Evolutionary conservation across 75 land plant genomes (phyloP).

Genomic region (Sequoiadendron giganteum): DNA sequence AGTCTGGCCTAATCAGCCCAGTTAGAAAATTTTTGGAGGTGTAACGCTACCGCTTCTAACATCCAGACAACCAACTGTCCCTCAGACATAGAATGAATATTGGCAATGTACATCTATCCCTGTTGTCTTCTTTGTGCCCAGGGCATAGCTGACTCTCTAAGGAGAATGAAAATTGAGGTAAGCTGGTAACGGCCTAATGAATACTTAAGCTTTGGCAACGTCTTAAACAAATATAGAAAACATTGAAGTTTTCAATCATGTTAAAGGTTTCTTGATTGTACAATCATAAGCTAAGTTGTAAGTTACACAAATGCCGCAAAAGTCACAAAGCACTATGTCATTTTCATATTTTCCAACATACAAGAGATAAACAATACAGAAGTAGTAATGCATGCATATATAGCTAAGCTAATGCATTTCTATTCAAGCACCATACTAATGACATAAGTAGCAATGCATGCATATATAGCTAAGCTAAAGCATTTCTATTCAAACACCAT

Average conservation of each 20-base stretch:
- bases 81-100: not conserved
- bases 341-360: too few relatives aligned
- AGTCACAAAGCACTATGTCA: too few relatives aligned
- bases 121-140: not conserved
- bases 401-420: too few relatives aligned
- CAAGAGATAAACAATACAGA: not conserved
- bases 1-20: not conserved
- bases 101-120: not conserved
- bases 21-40: not conserved
- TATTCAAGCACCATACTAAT: too few relatives aligned
- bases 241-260: too few relatives aligned
- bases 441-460: not conserved
- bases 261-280: not conserved
- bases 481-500: not conserved
- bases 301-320: not conserved
- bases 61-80: not conserved
- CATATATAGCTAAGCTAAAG: too few relatives aligned
- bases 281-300: not conserved
- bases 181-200: not conserved
- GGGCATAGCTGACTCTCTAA: not conserved
- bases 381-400: too few relatives aligned
- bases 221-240: not conserved
- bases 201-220: not conserved
- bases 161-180: not conserved
- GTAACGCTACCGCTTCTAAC: not conserved